Evolutionary conservation across 2,329 filamentous ascomycete species (phyloP).

Genomic region (Aspergillus sp.): DNA sequence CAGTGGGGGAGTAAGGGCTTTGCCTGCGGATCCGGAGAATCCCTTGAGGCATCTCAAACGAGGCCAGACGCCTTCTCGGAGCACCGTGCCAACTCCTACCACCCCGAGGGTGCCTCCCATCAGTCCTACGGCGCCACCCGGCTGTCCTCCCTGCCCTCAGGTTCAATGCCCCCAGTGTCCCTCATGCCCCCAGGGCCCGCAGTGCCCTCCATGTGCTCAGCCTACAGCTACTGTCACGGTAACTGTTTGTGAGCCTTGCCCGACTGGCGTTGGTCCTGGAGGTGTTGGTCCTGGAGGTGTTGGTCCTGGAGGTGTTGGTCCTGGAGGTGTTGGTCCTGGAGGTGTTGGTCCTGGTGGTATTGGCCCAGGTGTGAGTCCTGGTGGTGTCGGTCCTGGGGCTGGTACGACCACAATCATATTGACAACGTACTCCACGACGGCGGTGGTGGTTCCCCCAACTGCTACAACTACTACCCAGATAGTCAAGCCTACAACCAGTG

Average conservation of each 20-base stretch:
- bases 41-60: background rate
- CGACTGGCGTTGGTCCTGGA: slow-evolving; percentile 6
- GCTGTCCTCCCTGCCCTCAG: background rate
- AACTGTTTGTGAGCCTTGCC: slow-evolving; percentile 10
- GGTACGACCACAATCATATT: background rate
- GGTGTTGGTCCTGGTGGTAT: background rate
- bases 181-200: background rate
- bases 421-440: too few relatives aligned
- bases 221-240: slow-evolving; percentile 1
- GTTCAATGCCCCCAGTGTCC: background rate
- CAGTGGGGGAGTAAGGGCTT: background rate
- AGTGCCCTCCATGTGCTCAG: background rate
- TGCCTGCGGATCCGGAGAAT: background rate
- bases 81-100: background rate
- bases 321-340: background rate
- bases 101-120: background rate
- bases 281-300: slow-evolving; percentile 4
- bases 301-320: slow-evolving; percentile 1
- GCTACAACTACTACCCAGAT: too few relatives aligned
- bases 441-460: background rate
- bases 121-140: background rate
- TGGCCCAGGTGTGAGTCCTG: background rate
- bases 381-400: background rate
- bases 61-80: background rate
- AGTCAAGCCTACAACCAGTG: too few relatives aligned